phyloP scores from a whole-genome alignment of 495 filamentous ascomycete genomes.

The Pseudevernia furfuracea region DNA sequence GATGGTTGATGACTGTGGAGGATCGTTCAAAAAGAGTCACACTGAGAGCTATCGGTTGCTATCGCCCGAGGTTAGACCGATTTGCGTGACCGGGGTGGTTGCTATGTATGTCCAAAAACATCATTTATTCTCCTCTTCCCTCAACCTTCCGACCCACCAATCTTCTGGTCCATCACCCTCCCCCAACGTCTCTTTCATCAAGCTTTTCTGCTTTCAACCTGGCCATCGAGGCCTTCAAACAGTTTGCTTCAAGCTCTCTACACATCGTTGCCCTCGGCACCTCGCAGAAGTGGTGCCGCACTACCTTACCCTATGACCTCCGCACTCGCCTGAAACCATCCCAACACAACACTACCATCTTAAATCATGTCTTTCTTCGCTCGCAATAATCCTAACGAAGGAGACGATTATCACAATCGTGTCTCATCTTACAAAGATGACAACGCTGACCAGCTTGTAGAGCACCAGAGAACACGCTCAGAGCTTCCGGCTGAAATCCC shows the following conservation, averaged over 20 bases:
- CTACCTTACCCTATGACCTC: background rate
- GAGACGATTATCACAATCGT: background rate
- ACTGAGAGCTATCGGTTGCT: background rate
- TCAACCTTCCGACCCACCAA: background rate
- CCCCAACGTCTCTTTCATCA: background rate
- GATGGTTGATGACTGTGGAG: background rate
- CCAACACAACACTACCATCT: background rate
- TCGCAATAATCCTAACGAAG: background rate
- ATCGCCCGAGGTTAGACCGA: slow-evolving; percentile 8
- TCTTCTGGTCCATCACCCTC: background rate
- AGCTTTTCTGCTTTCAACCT: background rate
- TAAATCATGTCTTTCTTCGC: background rate
- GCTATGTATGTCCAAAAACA: slow-evolving; percentile 16
- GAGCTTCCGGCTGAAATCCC: slow-evolving; percentile 12
- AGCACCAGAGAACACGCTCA: slow-evolving; percentile 7
- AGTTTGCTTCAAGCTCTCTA: background rate
- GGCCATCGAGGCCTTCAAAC: background rate
- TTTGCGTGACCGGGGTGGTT: slow-evolving; percentile 9
- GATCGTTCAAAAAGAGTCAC: background rate
- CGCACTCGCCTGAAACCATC: background rate
- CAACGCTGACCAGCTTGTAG: slow-evolving; percentile 12
- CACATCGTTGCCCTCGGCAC: slow-evolving; percentile 6
- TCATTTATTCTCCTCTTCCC: slow-evolving; percentile 6
- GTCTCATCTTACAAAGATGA: background rate
- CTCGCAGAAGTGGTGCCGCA: background rate